phyloP scores from a whole-genome alignment of 371 early-diverging fungal species.

The Capillidium rhysosporum region DNA sequence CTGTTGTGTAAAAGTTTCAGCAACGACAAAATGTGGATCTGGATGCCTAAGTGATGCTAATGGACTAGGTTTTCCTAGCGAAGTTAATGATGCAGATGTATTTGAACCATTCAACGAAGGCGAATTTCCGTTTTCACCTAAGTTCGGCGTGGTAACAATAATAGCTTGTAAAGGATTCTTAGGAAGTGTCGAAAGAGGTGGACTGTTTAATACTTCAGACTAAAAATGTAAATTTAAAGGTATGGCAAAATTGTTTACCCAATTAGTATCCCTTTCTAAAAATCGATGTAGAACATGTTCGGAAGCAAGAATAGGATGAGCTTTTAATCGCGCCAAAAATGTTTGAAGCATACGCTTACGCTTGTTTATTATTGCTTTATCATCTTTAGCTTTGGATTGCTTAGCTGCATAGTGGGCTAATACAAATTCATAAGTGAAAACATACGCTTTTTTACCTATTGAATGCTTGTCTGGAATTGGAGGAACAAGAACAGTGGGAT shows the following conservation, averaged over 20 bases:
- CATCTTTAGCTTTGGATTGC: constrained; percentile 68
- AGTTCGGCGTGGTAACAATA: background rate
- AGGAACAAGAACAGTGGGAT: constrained; percentile 70
- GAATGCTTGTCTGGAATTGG: constrained; percentile 93
- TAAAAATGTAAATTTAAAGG: constrained; percentile 13
- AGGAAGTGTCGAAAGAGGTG: constrained; percentile 34
- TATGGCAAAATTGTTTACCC: constrained; percentile 17
- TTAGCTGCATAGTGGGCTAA: constrained; percentile 60
- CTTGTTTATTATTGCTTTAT: constrained; percentile 57
- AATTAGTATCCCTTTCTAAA: constrained; percentile 36
- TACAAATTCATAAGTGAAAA: constrained; percentile 7
- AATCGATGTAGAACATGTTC: constrained; percentile 82
- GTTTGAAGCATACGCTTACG: constrained; percentile 76
- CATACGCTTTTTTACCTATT: constrained; percentile 26
- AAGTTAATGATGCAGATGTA: constrained; percentile 7
- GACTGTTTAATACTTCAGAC: constrained; percentile 47
- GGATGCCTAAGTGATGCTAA: constrained; percentile 32
- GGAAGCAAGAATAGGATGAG: constrained; percentile 59
- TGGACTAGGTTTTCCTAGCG: constrained; percentile 32
- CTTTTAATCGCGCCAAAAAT: constrained; percentile 62
- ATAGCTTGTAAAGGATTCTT: constrained; percentile 21
- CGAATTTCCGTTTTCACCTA: constrained; percentile 2
- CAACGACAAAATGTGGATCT: constrained; percentile 47
- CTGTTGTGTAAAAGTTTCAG: constrained; percentile 41
- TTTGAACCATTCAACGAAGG: constrained; percentile 7